phyloP scores from a whole-genome alignment of 768 basidiomycete species.

The Termitomyces sp. region DNA sequence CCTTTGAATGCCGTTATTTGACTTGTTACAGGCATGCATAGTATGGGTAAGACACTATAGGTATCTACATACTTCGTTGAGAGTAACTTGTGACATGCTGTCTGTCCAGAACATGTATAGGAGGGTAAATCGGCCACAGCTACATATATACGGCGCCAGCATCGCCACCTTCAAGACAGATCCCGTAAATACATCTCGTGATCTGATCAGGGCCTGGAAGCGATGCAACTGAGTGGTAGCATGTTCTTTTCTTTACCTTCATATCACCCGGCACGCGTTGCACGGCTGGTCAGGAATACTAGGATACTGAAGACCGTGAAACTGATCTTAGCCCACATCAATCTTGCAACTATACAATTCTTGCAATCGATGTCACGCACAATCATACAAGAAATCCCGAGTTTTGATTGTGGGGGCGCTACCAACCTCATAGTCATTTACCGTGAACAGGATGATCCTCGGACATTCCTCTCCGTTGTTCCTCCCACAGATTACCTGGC shows the following conservation, averaged over 20 bases:
- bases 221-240: background rate
- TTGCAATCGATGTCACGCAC: background rate
- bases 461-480: constrained; percentile 1
- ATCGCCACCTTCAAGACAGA: background rate
- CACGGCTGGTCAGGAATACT: background rate
- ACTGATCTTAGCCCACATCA: background rate
- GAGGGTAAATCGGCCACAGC: background rate
- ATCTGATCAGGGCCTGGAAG: constrained; percentile 1
- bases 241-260: background rate
- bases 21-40: background rate
- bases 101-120: background rate
- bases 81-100: background rate
- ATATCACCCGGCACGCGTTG: background rate
- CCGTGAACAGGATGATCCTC: constrained; percentile 1
- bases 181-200: background rate
- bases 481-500: constrained; percentile 1
- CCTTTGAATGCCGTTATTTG: background rate
- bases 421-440: constrained; percentile 6
- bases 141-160: background rate
- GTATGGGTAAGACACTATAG: background rate
- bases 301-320: background rate
- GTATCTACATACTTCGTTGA: background rate
- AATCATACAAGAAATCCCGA: constrained; percentile 5
- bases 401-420: constrained; percentile 4
- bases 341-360: background rate